These are phyloP conservation scores for Echria macrotheca DNA, from an alignment of 495 filamentous ascomycete species.

Conservation along the genomic window DNA sequence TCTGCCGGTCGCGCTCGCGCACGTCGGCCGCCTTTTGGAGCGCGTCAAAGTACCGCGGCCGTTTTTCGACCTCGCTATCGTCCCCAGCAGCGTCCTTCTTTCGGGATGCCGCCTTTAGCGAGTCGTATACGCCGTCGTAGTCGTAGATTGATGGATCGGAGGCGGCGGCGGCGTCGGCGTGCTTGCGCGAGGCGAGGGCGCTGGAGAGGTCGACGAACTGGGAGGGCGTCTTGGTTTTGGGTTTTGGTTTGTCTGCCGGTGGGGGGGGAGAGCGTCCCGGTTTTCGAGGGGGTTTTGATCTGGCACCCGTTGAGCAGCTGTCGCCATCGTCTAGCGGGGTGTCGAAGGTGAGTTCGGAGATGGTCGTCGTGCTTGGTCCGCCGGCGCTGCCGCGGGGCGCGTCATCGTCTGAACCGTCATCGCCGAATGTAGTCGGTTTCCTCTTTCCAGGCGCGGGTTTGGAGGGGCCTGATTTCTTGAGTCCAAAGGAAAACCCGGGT, in stretches of 20 bases:
- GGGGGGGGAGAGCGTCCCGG: conserved; percentile 35
- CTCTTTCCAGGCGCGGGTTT: conserved; percentile 16
- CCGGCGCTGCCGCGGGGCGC: conserved; percentile 11
- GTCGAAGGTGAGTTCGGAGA: conserved; percentile 21
- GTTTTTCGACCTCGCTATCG: conserved; percentile 41
- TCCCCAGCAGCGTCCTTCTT: conserved; percentile 33
- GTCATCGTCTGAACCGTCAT: conserved; percentile 22
- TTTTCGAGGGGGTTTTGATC: conserved; percentile 17
- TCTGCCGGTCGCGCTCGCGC: conserved; percentile 80
- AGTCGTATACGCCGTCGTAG: conserved; percentile 70
- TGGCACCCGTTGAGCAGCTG: too few species aligned
- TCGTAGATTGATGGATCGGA: conserved; percentile 68
- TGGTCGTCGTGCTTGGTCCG: conserved; percentile 12
- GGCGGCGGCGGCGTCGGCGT: conserved; percentile 54
- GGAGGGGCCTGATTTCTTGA: conserved; percentile 16
- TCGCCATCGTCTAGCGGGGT: too few species aligned
- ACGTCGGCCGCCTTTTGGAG: conserved; percentile 75
- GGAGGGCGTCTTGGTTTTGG: conserved; percentile 25
- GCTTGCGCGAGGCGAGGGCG: conserved; percentile 47
- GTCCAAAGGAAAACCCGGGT: conserved; percentile 9
- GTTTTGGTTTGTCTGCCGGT: conserved; percentile 31
- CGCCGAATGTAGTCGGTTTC: conserved; percentile 26
- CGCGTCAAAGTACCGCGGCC: conserved; percentile 78
- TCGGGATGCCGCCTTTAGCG: conserved; percentile 40
- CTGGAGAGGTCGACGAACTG: conserved; percentile 51